Evolutionary conservation across 192 early-diverging fungal species (phyloP), one percentile per base, ranked within the genome.

Genomic region (Backusella psychrophila): DNA sequence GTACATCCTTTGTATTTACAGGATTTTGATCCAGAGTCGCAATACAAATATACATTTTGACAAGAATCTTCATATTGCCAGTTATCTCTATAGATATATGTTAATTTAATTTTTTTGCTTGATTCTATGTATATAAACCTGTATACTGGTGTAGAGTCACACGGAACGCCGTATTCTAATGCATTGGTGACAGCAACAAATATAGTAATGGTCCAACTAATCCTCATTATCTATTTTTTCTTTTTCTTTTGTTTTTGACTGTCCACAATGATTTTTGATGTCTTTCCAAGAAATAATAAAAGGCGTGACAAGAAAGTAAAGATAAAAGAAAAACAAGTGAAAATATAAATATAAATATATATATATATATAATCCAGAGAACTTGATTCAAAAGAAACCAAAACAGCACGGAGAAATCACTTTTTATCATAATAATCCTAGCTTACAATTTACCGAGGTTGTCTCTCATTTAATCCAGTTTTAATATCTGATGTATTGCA

Each of bases 11-110:
- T 80, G 23, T 75, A 71, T 14, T 73, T 53, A 29, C 82, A 83
- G 0, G 73, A 80, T 34, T 35, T 78, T 33, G 39, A 74, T 6
- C 0, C 66, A 11, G 73, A 59, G 4, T 81, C 76, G 33, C 80
- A 81, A 56, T 52, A 81, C 6, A 81, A 59, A 33, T 81, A 81
- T 4, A 81, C 63, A 38, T 71, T 77, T 34, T 77, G 42, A 71
- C 80, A 81, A 31, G 76, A 77, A 72, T 81, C 80, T 23, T 74
- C 63, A 39, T 77, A 81, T 35, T 75, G 59, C 76, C 76, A 81
- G 63, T 66, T 78, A 6, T 38, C 38, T 52, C 80, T 81, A 44
- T 38, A 74, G 17, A 29, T 36, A 6, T 1, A 29, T 26, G 3
- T 63, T 63, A 26, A 23, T 14, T 59, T 3, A n/a, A 63, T 63